Evolutionary conservation across 1,139 yeast genomes (phyloP), one percentile per base, ranked within the genome.

Genomic region (Meyerozyma sp.): DNA sequence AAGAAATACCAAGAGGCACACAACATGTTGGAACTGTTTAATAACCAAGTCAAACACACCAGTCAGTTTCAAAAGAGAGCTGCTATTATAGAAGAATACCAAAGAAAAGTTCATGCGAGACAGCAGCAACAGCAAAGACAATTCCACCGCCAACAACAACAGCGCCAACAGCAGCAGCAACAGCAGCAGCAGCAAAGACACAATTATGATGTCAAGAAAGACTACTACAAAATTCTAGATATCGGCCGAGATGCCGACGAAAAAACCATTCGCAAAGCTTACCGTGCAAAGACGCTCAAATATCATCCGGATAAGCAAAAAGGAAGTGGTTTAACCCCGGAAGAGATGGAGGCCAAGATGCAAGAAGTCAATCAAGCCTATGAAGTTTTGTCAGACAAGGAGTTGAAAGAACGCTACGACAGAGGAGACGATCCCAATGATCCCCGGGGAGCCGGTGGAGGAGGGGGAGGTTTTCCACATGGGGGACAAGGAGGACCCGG

Each of bases 301-400:
- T 87, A 76, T 60, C 98, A 93, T 58, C 98, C 98, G 0, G 98
- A 93, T 63, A 91, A 93, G 63, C 80, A 84, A 56, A 82, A 81
- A 58, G 75, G 75, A 3, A 82, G 81, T 27, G 89, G 82, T 34
- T 58, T 85, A 51, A 65, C 79, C 2, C 75, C 80, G n/a, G 90
- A 84, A 25, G 77, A 85, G 49, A 84, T 85, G 35, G 95, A 89
- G 61, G 70, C 70, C 39, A 88, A 86, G 56, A 93, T 93, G 94
- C 90, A 95, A 45, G 91, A 84, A 42, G 87, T 93, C 50, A 93
- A 93, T 62, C 89, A 85, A 58, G 98, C 98, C 0, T 91, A 93
- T 60, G 98, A 91, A 58, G 82, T 85, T 3, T 69, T 93, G 40
- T 78, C 91, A 8, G 80, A 85, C 52, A 76, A 77, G 2, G 87